Evolutionary conservation across 495 filamentous ascomycete genomes (phyloP).

Genomic region (Penicillium lividum): DNA sequence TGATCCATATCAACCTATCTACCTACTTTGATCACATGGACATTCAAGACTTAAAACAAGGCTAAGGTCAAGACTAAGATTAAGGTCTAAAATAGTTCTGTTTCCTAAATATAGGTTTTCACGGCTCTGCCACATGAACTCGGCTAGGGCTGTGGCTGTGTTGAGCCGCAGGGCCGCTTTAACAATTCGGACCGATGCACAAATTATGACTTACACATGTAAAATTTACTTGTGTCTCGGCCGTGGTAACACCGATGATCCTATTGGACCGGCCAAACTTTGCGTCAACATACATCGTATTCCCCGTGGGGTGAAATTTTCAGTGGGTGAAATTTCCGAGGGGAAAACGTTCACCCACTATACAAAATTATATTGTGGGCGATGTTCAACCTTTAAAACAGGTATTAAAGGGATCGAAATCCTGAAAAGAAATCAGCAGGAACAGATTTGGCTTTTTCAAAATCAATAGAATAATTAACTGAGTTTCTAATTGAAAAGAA

Average conservation of each 20-base stretch:
- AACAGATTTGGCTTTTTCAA: background rate
- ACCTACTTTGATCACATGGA: background rate
- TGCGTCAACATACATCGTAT: background rate
- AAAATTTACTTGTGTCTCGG: background rate
- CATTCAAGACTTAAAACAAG: background rate
- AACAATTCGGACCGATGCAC: constrained; percentile 5
- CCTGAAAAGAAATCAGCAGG: background rate
- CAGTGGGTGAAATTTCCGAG: background rate
- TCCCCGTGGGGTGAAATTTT: constrained; percentile 24
- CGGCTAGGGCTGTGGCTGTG: background rate
- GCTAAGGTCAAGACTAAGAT: background rate
- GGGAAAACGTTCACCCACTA: constrained; percentile 34
- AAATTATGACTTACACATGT: background rate
- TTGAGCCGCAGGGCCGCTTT: background rate
- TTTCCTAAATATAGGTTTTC: background rate
- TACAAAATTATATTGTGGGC: no score
- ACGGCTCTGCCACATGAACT: background rate
- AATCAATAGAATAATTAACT: background rate
- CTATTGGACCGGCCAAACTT: constrained; percentile 9
- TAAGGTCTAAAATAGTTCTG: background rate
- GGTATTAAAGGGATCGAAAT: background rate
- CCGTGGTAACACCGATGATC: background rate
- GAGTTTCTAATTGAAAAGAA: background rate
- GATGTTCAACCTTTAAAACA: background rate
- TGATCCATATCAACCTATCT: background rate